Evolutionary conservation across 345 rosid genomes (phyloP), one percentile per base, ranked within the genome.

Genomic region (Salix purpurea): DNA sequence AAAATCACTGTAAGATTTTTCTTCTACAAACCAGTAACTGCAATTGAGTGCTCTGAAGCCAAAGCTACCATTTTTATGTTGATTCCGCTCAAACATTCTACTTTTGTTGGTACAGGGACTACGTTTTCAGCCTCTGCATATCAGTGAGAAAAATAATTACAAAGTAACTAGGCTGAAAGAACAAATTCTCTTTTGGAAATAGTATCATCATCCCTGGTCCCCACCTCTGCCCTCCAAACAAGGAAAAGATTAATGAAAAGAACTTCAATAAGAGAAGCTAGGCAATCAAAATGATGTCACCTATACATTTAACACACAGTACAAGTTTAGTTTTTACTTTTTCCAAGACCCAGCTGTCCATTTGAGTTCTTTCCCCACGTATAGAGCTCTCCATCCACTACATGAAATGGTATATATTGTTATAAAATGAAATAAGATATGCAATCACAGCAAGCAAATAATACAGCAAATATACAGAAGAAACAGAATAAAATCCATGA

Each of bases 261-360:
- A 68, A 39, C 24, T 26, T 9, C 12, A 16, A 66, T 6, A 24
- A 7, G 12, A 56, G 37, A 76, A 76, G 14, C 15, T 30, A 26
- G 42, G 32, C 40, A 24, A 39, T 50, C 54, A 72, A 58, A 52
- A n/a, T 34, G 39, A 36, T 37, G 37, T 46, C 24, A 64, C 26
- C 52, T 19, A 60, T 39, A 69, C 15, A 42, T 69, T 46, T 11
- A 37, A 18, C 67, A 34, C 3, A 18, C 74, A 69, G 65, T 65
- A 21, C 15, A 24, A 60, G 71, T 61, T 44, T 12, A 58, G 56
- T 52, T 61, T 66, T 75, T 91, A 95, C 97, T 93, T 90, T 89
- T 95, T 82, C 97, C 99, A 65, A 93, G 87, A 69, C 99, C 99
- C 78, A 95, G 94, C 86, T 95, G 99, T 75, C 99, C 99, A 77